Evolutionary conservation across 371 early-diverging fungal genomes (phyloP), one percentile per base, ranked within the genome.

Genomic region (Mucor lusitanicus): DNA sequence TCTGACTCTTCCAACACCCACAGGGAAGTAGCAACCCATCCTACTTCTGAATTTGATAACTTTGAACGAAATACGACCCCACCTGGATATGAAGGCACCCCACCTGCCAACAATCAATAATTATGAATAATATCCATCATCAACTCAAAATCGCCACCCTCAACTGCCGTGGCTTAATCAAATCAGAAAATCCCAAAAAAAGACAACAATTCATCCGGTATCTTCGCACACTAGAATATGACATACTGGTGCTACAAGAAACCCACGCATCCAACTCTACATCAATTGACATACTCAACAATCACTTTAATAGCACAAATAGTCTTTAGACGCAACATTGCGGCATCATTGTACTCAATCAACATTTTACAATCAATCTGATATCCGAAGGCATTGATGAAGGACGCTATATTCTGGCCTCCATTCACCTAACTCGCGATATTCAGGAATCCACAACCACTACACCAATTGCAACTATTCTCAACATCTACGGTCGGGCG

Each of bases 141-240:
- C 42, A 3, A 37, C 13, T 54, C 28, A 28, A 59, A 23, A 50
- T 67, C 1, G 67, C 67, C 32, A 63, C 67, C 8, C 67, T 71
- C 39, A 71, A 71, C 35, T 71, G 63, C 42, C 58, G 65, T 35
- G 63, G 68, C 19, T 42, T 64, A 1, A 62, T 40, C 37, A 68
- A 65, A 61, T 33, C 19, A 12, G 40, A 60, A 3, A 37, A 60
- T 13, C 15, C 13, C 35, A 23, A 35, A 50, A 37, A 37, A 54
- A 3, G 27, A 39, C 11, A 39, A n/a, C n/a, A 40, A 35, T 67
- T 67, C 56, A 67, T 55, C 8, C 21, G 61, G 9, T 56, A 30
- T 21, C 46, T 67, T 40, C 30, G 61, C 0, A 19, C 17, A 12
- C 7, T n/a, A 0, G 32, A 30, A 8, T 28, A 27, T 23, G 61